These are phyloP conservation scores for Cryptococcus jaspeensis DNA, from an alignment of 1,284 basidiomycete species.

Conservation along the genomic window DNA sequence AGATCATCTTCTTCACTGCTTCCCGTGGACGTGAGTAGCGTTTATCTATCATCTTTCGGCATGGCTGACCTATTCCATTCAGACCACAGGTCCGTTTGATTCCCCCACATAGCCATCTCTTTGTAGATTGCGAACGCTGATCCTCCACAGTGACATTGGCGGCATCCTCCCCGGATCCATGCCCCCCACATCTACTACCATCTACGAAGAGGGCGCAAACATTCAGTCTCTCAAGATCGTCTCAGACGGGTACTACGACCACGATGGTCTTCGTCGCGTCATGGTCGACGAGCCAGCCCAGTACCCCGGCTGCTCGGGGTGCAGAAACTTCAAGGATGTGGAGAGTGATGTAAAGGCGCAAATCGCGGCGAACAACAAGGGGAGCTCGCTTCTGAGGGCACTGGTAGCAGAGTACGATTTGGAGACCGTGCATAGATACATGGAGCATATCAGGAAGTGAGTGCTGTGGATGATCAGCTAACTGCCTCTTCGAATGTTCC, in stretches of 20 bases:
- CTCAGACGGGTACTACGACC: constrained; percentile 73
- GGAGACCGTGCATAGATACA: constrained; percentile 85
- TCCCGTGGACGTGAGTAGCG: constrained; percentile 24
- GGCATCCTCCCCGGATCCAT: constrained; percentile 64
- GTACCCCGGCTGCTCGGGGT: constrained; percentile 46
- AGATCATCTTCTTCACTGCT: constrained; percentile 45
- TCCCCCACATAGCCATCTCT: neutral
- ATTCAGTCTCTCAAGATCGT: constrained; percentile 94
- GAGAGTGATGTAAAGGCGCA: constrained; percentile 90
- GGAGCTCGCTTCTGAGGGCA: constrained; percentile 68
- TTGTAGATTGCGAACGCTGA: neutral
- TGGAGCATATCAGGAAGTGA: constrained; percentile 67
- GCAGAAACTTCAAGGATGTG: constrained; percentile 54
- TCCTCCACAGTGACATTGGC: constrained; percentile 42
- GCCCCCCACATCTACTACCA: constrained; percentile 86
- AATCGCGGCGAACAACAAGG: constrained; percentile 96
- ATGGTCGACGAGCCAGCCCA: constrained; percentile 78
- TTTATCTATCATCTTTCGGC: neutral
- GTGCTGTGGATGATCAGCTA: neutral
- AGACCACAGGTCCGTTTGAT: constrained; percentile 7
- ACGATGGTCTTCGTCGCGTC: constrained; percentile 68
- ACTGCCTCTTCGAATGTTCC: neutral
- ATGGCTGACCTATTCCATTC: neutral
- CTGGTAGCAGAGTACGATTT: constrained; percentile 86
- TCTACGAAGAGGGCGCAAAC: constrained; percentile 87